A percentile compares a stretch with the other conserved stretches of the same genome.
Conservation (phyloP, 257 asterid species). For the Paulownia fortunei region DNA sequence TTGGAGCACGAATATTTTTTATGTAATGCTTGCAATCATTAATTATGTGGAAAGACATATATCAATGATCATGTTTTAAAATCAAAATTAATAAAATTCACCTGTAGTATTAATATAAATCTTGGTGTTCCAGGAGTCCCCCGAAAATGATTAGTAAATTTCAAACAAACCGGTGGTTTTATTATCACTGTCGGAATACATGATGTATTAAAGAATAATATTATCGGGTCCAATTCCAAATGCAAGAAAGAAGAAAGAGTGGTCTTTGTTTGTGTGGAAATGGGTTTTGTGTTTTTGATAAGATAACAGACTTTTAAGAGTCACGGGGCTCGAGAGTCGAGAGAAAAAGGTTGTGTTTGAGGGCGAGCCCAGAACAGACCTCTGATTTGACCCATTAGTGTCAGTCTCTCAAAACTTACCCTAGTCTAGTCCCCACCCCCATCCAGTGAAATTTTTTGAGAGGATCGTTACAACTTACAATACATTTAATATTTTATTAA, state of each 20-base stretch:
- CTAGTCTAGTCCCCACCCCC: neutral
- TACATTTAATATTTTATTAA: too few species aligned
- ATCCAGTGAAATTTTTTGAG: neutral
- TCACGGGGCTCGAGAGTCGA: constrained; percentile 44
- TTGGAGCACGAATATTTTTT: too few species aligned
- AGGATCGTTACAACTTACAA: too few species aligned
- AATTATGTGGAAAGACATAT: too few species aligned
- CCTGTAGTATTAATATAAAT: too few species aligned
- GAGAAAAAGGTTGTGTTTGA: neutral
- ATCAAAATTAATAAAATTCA: too few species aligned
- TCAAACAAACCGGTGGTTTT: neutral
- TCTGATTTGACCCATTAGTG: neutral
- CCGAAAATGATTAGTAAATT: too few species aligned
- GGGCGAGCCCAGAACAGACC: neutral
- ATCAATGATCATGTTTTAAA: too few species aligned
- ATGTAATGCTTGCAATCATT: too few species aligned
- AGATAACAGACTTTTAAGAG: neutral
- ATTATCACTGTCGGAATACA: neutral
- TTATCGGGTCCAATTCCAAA: neutral
- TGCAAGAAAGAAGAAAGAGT: neutral
- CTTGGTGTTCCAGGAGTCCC: too few species aligned
- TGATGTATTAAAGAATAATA: neutral
- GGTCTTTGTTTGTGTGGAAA: neutral
- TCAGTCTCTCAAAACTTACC: neutral
- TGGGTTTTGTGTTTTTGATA: constrained; percentile 20